Base-by-base conservation (phyloP, 441 rosid genomes). In the Pelargonium myrrhifolium region DNA sequence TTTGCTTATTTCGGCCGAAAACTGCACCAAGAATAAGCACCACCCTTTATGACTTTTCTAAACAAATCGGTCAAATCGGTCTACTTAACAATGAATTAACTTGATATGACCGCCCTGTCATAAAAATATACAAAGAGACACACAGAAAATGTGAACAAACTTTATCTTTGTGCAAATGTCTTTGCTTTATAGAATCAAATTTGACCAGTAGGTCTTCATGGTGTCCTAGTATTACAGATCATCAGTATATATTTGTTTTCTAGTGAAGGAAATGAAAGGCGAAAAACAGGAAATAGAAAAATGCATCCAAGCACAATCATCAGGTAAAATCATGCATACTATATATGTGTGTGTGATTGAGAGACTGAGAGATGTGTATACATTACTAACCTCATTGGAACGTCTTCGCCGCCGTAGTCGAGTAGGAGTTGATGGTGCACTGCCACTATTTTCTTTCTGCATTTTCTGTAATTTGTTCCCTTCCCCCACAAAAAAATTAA, bases 401-500 rank as follows among this genome's bases (percentile, higher is more conserved):
- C 81, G 83, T 71, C 39, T 76, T 12, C 84, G 73, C 58, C 79
- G 75, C 65, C 85, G 70, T 65, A 77, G 15, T 75, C 76, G 68
- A 17, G 68, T 69, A 59, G 63, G 63, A 8, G 63, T 59, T 59
- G 63, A 17, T 22, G 63, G 63, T 59, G 63, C n/a, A 59, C 70
- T 78, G 28, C 76, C 28, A 77, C 66, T 79, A 67, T 71, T 69
- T 28, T 82, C 83, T 45, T 77, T 82, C 66, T 82, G 82, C 85
- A 79, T 73, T 22, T 12, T 15, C 0, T 12, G n/a, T n/a, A n/a
- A n/a, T 59, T 21, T 58, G 0, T 21, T 59, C 9, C 22, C 22
- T 14, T 22, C 22, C 63, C 22, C 35, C 11, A 20, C 35, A 9
- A 22, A 59, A 20, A 18, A 59, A n/a, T 20, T 59, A 24, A 9